Evolutionary conservation across 2,329 filamentous ascomycete genomes (phyloP), one percentile per base, ranked within the genome.

Genomic region (Fusarium domesticum): DNA sequence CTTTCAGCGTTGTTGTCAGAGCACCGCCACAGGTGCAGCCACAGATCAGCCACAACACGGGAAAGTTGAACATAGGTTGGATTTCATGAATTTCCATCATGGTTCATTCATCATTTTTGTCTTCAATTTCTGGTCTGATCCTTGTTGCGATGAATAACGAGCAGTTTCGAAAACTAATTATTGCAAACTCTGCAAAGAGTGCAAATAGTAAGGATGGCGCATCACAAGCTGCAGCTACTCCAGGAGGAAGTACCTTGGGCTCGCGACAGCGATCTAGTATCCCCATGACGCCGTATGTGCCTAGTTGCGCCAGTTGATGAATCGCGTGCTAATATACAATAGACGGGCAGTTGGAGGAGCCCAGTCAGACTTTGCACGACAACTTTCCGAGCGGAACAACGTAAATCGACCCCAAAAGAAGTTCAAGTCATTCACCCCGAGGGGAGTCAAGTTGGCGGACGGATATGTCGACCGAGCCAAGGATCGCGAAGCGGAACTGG

Each of bases 261-360:
- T 93, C 89, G 45, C 80, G 86, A 60, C 83, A 87, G 68, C 82
- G 83, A 54, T 80, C 87, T 25, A 92, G 81, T 66, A 92, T 96
- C 50, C 89, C 89, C 44, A 96, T 96, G 92, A 96, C 92, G 37
- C 92, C 92, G 85, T 90, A 76, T 59, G 83, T 74, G 11, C 32
- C 7, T 2, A n/a, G 11, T 15, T 19, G 2, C 20, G 2, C n/a
- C 4, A 3, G 3, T 18, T 10, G 3, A 37, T 32, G 42, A 33
- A 23, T 8, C 18, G 40, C 60, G 68, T 42, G 68, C 55, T 10
- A 35, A 19, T 11, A 18, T 37, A 12, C 19, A 46, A 11, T 45
- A 87, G 84, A 12, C 86, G 89, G 39, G 81, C 85, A 18, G 75
- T 90, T 16, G 65, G 59, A 11, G 59, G 60, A n/a, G 47, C 59